Conservation (phyloP, 352 stramenopile genomes). For the Pythium inflatum region DNA sequence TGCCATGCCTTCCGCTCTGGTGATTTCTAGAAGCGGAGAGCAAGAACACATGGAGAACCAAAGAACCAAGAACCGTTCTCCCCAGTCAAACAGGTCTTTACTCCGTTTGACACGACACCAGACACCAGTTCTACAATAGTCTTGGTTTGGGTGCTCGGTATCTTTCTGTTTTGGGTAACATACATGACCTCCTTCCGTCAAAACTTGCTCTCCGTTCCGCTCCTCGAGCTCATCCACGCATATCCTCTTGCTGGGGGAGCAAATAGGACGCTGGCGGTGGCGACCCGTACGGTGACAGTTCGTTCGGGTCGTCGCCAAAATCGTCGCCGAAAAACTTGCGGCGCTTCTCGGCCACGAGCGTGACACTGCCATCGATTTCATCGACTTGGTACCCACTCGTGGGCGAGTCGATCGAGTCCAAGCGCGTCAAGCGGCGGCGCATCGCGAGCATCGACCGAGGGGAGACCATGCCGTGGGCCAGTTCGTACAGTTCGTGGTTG, state of each 20-base stretch:
- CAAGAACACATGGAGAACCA: no score
- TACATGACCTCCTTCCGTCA: neutral
- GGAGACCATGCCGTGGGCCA: slow-evolving; percentile 79
- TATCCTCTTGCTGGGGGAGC: slow-evolving; percentile 22
- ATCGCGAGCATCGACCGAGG: slow-evolving; percentile 69
- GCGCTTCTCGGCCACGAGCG: neutral
- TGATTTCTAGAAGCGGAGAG: no score
- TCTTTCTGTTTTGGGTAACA: neutral
- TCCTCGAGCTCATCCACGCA: slow-evolving; percentile 13
- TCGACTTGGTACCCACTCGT: slow-evolving; percentile 40
- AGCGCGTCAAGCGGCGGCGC: slow-evolving; percentile 59
- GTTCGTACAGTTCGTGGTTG: slow-evolving; percentile 82
- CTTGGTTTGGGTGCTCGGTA: neutral
- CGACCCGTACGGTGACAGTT: slow-evolving; percentile 31
- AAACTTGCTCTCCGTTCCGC: slow-evolving; percentile 6
- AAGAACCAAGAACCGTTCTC: slow-evolving; percentile 1
- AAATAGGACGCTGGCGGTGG: slow-evolving; percentile 22
- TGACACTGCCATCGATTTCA: slow-evolving; percentile 25
- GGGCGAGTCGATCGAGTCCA: slow-evolving; percentile 81
- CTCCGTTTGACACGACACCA: no score
- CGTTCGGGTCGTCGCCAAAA: slow-evolving; percentile 18
- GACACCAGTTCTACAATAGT: no score
- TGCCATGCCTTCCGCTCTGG: slow-evolving; percentile 2
- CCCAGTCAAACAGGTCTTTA: neutral
- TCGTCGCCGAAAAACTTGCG: slow-evolving; percentile 33